Conservation (phyloP, 2,329 filamentous ascomycete species). For the Talaromyces funiculosus region DNA sequence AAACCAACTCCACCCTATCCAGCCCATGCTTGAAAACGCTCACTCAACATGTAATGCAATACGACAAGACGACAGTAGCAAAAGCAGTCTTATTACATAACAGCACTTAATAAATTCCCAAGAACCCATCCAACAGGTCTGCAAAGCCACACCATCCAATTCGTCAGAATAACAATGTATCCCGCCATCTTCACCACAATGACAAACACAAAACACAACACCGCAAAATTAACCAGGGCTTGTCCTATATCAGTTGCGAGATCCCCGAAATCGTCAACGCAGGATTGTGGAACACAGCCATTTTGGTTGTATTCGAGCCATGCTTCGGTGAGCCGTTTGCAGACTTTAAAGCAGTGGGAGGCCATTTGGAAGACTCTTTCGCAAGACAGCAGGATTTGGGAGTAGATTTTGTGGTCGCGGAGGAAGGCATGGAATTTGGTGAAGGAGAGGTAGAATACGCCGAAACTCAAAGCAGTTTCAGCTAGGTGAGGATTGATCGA, state of each 20-base stretch:
- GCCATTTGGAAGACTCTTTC: conserved; percentile 9
- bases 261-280: conserved; percentile 24
- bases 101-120: conserved; percentile 12
- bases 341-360: conserved; percentile 14
- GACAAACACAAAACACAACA: conserved; percentile 28
- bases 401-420: conserved; percentile 5
- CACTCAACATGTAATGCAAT: not conserved
- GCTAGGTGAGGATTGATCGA: not conserved
- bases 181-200: conserved; percentile 26
- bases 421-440: conserved; percentile 6
- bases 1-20: not conserved
- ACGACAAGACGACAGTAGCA: not conserved
- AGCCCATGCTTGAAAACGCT: not conserved
- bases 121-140: conserved; percentile 31
- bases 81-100: not conserved
- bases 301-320: conserved; percentile 28
- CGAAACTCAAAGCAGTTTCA: not conserved
- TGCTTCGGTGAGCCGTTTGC: conserved; percentile 20
- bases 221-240: conserved; percentile 29
- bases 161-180: conserved; percentile 29
- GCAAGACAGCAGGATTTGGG: not conserved
- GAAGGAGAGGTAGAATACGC: conserved; percentile 9
- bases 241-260: conserved; percentile 29
- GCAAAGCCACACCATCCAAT: conserved; percentile 34
- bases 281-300: conserved; percentile 26